Conservation (phyloP, 2,329 filamentous ascomycete genomes). For the Paecilomyces sp. region DNA sequence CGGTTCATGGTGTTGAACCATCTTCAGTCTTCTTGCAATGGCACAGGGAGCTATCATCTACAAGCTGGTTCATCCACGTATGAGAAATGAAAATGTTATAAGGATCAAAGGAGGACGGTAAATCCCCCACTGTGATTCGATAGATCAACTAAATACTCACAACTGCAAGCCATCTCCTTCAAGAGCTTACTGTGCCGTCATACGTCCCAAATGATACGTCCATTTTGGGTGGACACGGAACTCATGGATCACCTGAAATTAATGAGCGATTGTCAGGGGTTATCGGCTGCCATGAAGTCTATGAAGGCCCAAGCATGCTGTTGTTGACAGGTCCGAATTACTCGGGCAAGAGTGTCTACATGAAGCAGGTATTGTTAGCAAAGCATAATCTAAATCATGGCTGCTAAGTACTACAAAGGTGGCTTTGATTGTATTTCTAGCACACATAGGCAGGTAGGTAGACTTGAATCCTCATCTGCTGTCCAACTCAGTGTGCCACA, state of each 20-base stretch:
- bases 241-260: background rate
- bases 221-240: slow-evolving; percentile 52
- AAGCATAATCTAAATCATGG: background rate
- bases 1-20: slow-evolving; percentile 10
- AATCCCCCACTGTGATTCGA: slow-evolving; percentile 6
- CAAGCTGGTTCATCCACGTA: slow-evolving; percentile 59
- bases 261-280: background rate
- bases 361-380: slow-evolving; percentile 60
- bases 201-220: slow-evolving; percentile 78
- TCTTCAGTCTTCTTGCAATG: slow-evolving; percentile 65
- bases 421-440: slow-evolving; percentile 83
- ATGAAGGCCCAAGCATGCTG: slow-evolving; percentile 57
- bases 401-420: slow-evolving; percentile 32
- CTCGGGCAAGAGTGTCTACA: slow-evolving; percentile 91
- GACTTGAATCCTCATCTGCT: background rate
- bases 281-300: background rate
- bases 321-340: slow-evolving; percentile 91
- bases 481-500: background rate
- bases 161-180: slow-evolving; percentile 61
- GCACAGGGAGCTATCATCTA: slow-evolving; percentile 70
- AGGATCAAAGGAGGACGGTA: slow-evolving; percentile 68
- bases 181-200: slow-evolving; percentile 71
- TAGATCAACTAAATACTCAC: slow-evolving; percentile 4
- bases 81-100: slow-evolving; percentile 65
- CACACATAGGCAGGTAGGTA: slow-evolving; percentile 65